Conservation (phyloP, 208 protist species). For the Crithidia sp. region DNA sequence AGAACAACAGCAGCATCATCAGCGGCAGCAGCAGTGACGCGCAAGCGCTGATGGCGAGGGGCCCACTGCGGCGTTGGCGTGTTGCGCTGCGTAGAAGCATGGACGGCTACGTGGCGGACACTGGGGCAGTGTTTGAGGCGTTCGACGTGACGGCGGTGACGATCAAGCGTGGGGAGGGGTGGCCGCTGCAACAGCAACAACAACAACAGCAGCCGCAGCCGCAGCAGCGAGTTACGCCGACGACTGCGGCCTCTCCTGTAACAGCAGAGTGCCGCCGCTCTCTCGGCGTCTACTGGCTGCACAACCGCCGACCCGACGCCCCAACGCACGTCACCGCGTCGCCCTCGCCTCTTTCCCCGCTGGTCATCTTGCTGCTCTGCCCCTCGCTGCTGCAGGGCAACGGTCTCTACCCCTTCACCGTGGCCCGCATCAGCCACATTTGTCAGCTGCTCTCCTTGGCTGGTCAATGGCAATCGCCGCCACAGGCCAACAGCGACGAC, state of each 20-base stretch:
- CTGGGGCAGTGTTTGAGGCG: conserved; percentile 15
- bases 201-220: background rate
- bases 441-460: conserved; percentile 26
- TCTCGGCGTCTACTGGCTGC: conserved; percentile 32
- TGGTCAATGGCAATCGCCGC: conserved; percentile 11
- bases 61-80: background rate
- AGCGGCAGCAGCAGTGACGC: background rate
- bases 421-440: conserved; percentile 20
- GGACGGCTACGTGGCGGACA: conserved; percentile 17
- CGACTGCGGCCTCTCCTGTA: background rate
- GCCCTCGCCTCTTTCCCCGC: background rate
- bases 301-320: conserved; percentile 18
- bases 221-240: too few relatives aligned
- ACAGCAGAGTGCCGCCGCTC: conserved; percentile 8
- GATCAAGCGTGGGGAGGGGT: background rate
- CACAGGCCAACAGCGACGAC: background rate
- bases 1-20: too few relatives aligned
- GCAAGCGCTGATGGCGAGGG: background rate
- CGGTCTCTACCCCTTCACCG: conserved; percentile 16
- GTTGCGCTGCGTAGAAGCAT: background rate
- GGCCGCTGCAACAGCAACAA: background rate
- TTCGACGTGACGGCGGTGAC: background rate
- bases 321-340: background rate
- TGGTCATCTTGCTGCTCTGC: conserved; percentile 31
- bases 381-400: conserved; percentile 28